Percentiles rank a stretch among this genome's conserved stretches.
Conservation (phyloP, 768 basidiomycete species). For the Collybia sp. region DNA sequence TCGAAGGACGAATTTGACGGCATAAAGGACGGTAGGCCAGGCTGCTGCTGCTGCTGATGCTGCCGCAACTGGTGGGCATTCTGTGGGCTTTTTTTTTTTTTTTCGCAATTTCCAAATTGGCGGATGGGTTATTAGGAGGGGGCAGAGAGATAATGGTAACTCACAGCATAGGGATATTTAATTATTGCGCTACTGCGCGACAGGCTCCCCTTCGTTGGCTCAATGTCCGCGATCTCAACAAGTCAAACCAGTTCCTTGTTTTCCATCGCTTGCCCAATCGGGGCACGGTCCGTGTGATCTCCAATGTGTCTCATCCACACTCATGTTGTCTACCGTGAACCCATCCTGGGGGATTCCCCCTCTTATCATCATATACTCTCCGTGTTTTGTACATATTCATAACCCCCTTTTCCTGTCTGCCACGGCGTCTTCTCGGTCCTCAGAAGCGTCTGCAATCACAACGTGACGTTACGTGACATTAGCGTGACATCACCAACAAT, state of each 20-base stretch:
- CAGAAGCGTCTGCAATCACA: neutral
- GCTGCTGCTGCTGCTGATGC: constrained; percentile 24
- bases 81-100: constrained; percentile 23
- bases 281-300: neutral
- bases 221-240: neutral
- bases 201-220: constrained; percentile 1
- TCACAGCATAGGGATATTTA: constrained; percentile 26
- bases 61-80: constrained; percentile 32
- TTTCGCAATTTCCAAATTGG: neutral
- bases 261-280: constrained; percentile 1
- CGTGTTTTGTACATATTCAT: neutral
- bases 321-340: neutral
- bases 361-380: neutral
- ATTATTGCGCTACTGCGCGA: constrained; percentile 4
- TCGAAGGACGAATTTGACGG: constrained; percentile 26
- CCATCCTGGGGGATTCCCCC: neutral
- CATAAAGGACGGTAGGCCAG: constrained; percentile 26
- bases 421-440: constrained; percentile 6
- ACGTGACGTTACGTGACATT: constrained; percentile 7
- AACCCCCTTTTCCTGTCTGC: neutral
- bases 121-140: constrained; percentile 8
- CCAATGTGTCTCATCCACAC: neutral
- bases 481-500: constrained; percentile 1
- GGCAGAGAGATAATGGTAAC: constrained; percentile 10
- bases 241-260: neutral